A percentile compares a stretch with the other conserved stretches of the same genome.
These are phyloP conservation scores for Kodamaea arcana DNA, from an alignment of 1,139 yeast species.

Conservation along the genomic window DNA sequence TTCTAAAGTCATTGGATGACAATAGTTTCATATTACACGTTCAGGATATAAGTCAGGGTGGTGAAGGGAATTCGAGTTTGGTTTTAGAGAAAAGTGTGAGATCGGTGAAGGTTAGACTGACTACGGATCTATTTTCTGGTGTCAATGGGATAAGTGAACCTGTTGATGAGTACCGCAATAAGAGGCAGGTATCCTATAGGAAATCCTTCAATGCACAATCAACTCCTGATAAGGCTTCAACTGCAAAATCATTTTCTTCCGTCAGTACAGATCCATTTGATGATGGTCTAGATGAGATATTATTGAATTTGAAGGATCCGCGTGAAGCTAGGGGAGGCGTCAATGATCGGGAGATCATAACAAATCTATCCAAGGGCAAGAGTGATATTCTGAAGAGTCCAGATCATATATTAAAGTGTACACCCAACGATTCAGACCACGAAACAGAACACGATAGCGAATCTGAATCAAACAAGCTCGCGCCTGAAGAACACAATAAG, in stretches of 20 bases:
- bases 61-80: not conserved
- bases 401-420: too few species aligned
- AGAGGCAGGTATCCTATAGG: too few species aligned
- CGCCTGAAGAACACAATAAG: too few species aligned
- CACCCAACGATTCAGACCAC: too few species aligned
- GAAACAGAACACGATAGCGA: too few species aligned
- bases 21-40: slow-evolving; percentile 38
- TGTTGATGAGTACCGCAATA: too few species aligned
- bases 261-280: slow-evolving; percentile 37
- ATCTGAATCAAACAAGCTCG: too few species aligned
- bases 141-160: not conserved
- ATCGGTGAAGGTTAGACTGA: too few species aligned
- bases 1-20: slow-evolving; percentile 36
- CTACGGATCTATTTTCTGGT: too few species aligned
- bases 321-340: not conserved
- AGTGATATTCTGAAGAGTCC: too few species aligned
- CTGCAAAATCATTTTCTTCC: slow-evolving; percentile 7
- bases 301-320: slow-evolving; percentile 3
- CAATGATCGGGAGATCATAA: not conserved
- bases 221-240: slow-evolving; percentile 2
- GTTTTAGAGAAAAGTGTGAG: too few species aligned
- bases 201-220: slow-evolving; percentile 10
- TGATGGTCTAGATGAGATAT: slow-evolving; percentile 33
- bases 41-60: slow-evolving; percentile 22
- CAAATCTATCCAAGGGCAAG: too few species aligned